Evolutionary conservation across 176 grass and related monocot genomes (phyloP).

Genomic region (Phyllostachys edulis): DNA sequence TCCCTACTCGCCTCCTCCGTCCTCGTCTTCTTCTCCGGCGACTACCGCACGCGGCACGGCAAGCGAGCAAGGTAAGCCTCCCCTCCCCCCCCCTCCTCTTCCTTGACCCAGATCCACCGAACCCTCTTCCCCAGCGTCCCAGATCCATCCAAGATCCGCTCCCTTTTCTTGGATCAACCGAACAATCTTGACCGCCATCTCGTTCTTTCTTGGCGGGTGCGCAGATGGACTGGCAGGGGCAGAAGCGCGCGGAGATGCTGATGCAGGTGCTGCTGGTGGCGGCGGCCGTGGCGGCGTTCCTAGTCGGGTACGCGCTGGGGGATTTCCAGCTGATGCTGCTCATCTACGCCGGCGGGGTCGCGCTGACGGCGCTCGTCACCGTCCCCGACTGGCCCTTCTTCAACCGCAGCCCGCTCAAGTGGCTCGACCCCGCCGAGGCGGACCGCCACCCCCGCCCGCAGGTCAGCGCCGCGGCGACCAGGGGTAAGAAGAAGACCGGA

Average conservation of each 20-base stretch:
- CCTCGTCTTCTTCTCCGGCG: slow-evolving; percentile 18
- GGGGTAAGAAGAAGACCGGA: slow-evolving; percentile 70
- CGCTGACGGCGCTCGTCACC: slow-evolving; percentile 75
- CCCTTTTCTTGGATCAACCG: background rate
- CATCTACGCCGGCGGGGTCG: slow-evolving; percentile 75
- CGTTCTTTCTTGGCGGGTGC: background rate
- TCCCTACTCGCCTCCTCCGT: background rate
- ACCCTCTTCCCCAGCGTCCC: background rate
- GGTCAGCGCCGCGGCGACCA: slow-evolving; percentile 17
- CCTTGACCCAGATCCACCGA: background rate
- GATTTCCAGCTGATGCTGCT: slow-evolving; percentile 88
- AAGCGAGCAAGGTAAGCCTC: background rate
- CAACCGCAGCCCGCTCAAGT: slow-evolving; percentile 76
- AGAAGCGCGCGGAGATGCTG: slow-evolving; percentile 84
- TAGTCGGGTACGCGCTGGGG: slow-evolving; percentile 51
- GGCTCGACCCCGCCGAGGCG: slow-evolving; percentile 69
- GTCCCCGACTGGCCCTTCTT: slow-evolving; percentile 89
- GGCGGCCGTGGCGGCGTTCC: slow-evolving; percentile 55
- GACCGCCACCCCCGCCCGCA: slow-evolving; percentile 82
- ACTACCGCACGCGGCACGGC: background rate
- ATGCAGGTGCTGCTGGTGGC: slow-evolving; percentile 89
- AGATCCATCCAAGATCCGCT: slow-evolving; percentile 25
- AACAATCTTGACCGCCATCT: background rate
- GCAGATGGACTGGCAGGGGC: slow-evolving; percentile 96
- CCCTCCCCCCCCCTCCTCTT: background rate